These are phyloP conservation scores for Aureobasidium musti DNA, from an alignment of 2,329 filamentous ascomycete species.

Conservation along the genomic window DNA sequence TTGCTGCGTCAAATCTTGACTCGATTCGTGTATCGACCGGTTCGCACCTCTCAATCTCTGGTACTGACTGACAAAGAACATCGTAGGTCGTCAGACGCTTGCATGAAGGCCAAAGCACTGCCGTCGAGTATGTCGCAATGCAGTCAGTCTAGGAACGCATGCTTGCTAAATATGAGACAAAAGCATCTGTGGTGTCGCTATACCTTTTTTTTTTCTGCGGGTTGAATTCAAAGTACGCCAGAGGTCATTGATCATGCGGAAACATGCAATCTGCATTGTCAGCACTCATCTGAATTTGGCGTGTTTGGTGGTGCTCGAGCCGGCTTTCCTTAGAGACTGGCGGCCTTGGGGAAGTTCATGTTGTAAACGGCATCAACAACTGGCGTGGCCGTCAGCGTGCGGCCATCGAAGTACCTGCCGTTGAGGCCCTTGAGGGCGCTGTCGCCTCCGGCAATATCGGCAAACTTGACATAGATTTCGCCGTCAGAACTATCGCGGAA, in stretches of 20 bases:
- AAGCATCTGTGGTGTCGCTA: neutral
- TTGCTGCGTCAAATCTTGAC: neutral
- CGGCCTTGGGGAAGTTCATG: conserved; percentile 43
- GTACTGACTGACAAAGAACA: neutral
- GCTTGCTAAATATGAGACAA: neutral
- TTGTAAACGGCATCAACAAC: conserved; percentile 98
- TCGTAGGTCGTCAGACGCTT: neutral
- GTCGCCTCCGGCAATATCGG: conserved; percentile 89
- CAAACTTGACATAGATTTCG: conserved; percentile 98
- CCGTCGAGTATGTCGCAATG: neutral
- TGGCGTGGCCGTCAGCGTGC: conserved; percentile 89
- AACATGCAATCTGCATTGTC: conserved; percentile 10
- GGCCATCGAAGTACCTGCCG: conserved; percentile 90
- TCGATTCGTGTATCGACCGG: neutral
- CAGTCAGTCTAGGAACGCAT: neutral
- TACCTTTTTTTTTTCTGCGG: conserved; percentile 4
- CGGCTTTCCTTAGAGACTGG: conserved; percentile 32
- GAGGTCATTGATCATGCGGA: neutral
- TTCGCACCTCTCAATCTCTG: neutral
- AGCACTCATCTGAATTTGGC: neutral
- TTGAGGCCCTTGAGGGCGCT: conserved; percentile 98
- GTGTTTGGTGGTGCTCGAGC: neutral
- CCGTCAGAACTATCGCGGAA: conserved; percentile 91
- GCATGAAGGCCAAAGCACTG: neutral
- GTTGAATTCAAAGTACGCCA: neutral